Conservation (phyloP, 1,284 basidiomycete genomes). For the Porogramme epimiltina region DNA sequence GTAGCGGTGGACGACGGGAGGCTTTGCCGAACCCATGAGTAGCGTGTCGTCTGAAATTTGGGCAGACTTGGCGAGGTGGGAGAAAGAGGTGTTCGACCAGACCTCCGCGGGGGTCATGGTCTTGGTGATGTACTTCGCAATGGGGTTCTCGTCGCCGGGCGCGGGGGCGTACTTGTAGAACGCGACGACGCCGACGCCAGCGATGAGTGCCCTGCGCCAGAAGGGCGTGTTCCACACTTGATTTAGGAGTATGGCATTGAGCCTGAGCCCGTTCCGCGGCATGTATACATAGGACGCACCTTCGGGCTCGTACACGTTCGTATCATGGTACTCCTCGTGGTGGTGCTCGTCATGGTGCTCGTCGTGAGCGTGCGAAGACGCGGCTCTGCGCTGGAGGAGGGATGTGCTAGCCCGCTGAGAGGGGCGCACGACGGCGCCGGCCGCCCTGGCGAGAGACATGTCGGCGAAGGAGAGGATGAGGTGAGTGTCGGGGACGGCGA, state of each 20-base stretch:
- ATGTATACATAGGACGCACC: constrained; percentile 38
- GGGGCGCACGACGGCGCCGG: constrained; percentile 30
- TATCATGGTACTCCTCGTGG: constrained; percentile 40
- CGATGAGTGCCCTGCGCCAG: constrained; percentile 61
- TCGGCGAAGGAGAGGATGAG: constrained; percentile 9
- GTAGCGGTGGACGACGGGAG: constrained; percentile 57
- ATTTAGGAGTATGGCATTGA: neutral
- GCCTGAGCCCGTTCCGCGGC: too few species aligned
- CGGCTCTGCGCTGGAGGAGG: constrained; percentile 37
- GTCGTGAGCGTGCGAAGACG: constrained; percentile 39
- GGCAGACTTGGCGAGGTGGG: constrained; percentile 54
- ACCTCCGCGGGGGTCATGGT: constrained; percentile 50
- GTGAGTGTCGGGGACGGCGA: constrained; percentile 5
- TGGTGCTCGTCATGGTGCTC: constrained; percentile 32
- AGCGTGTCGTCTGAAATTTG: constrained; percentile 45
- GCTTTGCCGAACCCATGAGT: constrained; percentile 51
- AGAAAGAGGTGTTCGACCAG: constrained; percentile 55
- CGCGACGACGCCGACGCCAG: constrained; percentile 46
- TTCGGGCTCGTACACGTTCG: constrained; percentile 56
- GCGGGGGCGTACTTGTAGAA: constrained; percentile 70
- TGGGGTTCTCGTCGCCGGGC: constrained; percentile 54
- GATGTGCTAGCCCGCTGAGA: constrained; percentile 26
- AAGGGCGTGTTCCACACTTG: constrained; percentile 59
- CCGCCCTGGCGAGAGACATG: constrained; percentile 41
- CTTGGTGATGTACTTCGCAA: constrained; percentile 64